A percentile compares a stretch with the other conserved stretches of the same genome.
phyloP scores from a whole-genome alignment of 2,329 filamentous ascomycete genomes.

The Aspergillus novoparasiticus region DNA sequence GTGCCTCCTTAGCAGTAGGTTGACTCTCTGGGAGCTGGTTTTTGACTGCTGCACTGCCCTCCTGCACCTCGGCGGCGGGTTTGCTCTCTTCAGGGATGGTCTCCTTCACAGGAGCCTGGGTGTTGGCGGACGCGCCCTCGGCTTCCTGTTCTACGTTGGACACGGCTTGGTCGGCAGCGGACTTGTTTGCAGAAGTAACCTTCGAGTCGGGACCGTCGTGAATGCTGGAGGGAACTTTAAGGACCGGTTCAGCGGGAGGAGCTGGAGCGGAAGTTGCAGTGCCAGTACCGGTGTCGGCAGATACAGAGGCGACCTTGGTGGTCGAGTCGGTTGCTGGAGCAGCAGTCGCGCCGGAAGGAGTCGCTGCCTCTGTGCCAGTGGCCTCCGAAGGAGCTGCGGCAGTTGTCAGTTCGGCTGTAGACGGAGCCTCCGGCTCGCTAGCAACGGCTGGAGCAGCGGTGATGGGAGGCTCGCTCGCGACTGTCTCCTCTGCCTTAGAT shows the following conservation, averaged over 20 bases:
- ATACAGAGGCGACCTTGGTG: not conserved
- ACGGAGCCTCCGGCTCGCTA: not conserved
- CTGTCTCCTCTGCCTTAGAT: slow-evolving; percentile 13
- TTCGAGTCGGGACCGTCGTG: not conserved
- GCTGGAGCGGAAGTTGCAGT: not conserved
- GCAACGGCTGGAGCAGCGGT: slow-evolving; percentile 7
- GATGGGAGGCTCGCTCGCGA: slow-evolving; percentile 16
- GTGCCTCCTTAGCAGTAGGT: not conserved
- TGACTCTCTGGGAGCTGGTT: not conserved
- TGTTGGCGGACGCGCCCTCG: slow-evolving; percentile 10
- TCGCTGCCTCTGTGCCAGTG: not conserved
- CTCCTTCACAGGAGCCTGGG: not conserved
- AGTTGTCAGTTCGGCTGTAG: slow-evolving; percentile 7
- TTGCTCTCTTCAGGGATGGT: not conserved
- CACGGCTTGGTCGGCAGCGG: slow-evolving; percentile 14
- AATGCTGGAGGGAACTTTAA: not conserved
- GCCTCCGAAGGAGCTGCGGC: not conserved
- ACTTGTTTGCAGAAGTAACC: slow-evolving; percentile 3
- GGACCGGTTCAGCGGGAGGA: not conserved
- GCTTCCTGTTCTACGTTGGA: slow-evolving; percentile 12
- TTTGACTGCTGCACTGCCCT: slow-evolving; percentile 2
- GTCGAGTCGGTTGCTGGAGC: not conserved
- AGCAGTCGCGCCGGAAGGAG: not conserved
- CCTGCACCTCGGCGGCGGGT: not conserved
- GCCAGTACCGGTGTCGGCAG: slow-evolving; percentile 1